A percentile compares a stretch with the other conserved stretches of the same genome.
Conservation (phyloP, 2,329 filamentous ascomycete species). For the Diaporthe nobilis region DNA sequence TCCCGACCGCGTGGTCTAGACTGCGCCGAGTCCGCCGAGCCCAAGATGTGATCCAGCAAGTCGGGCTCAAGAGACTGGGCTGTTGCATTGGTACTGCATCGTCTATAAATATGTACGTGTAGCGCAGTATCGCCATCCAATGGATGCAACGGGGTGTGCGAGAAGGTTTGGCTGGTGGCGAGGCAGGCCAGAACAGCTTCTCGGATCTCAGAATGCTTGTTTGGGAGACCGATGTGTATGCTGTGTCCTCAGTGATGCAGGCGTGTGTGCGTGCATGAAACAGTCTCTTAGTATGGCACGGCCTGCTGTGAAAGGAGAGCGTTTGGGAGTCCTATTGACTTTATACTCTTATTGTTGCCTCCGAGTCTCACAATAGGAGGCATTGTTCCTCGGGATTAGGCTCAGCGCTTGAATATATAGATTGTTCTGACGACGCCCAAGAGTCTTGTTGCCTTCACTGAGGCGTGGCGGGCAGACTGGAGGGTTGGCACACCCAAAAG, state of each 20-base stretch:
- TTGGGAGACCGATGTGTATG: background rate
- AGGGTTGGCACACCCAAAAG: slow-evolving; percentile 18
- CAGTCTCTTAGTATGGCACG: slow-evolving; percentile 1
- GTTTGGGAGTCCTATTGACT: background rate
- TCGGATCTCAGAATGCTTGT: background rate
- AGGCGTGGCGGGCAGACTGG: background rate
- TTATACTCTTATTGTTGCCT: background rate
- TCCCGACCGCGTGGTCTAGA: slow-evolving; percentile 23
- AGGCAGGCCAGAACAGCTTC: background rate
- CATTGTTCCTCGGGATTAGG: background rate
- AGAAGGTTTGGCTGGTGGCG: background rate
- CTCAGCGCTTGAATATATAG: background rate
- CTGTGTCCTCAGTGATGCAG: background rate
- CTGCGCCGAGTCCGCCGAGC: slow-evolving; percentile 10
- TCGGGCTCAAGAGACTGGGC: slow-evolving; percentile 2
- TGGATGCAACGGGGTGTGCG: background rate
- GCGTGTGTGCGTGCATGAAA: slow-evolving; percentile 5
- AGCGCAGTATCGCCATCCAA: background rate
- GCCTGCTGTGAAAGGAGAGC: background rate
- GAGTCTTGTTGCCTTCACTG: background rate
- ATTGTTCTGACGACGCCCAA: slow-evolving; percentile 2
- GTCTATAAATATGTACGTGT: slow-evolving; percentile 2
- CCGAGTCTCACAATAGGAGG: background rate
- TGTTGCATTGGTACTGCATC: slow-evolving; percentile 2
- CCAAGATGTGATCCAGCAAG: background rate